These are phyloP conservation scores for Iberis amara DNA, from an alignment of 441 rosid genomes.

Conservation along the genomic window DNA sequence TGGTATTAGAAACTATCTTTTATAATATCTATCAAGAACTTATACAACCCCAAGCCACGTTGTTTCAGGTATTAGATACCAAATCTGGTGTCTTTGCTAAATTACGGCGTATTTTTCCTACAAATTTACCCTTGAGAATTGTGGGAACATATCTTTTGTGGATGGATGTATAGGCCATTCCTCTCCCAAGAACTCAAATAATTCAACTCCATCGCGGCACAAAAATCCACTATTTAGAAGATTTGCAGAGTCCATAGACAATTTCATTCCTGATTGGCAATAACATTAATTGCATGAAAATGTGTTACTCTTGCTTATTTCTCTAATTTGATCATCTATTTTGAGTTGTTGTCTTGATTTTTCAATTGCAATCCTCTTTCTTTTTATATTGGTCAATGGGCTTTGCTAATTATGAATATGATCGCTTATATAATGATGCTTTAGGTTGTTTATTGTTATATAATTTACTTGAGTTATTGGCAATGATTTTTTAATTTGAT, in stretches of 20 bases:
- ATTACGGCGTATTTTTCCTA: not conserved
- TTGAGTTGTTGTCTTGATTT: no score
- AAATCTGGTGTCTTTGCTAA: constrained; percentile 24
- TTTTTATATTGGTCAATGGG: no score
- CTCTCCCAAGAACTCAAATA: constrained; percentile 66
- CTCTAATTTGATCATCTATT: no score
- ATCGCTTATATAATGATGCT: no score
- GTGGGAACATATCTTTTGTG: constrained; percentile 45
- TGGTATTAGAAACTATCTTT: constrained; percentile 18
- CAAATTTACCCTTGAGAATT: constrained; percentile 37
- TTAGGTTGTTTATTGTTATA: no score
- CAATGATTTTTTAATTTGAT: no score
- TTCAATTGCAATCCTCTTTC: no score
- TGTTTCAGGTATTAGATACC: constrained; percentile 13
- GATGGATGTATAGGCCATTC: constrained; percentile 66
- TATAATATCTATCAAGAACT: constrained; percentile 24
- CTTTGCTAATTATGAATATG: no score
- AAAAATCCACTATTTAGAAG: constrained; percentile 68
- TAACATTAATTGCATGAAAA: no score
- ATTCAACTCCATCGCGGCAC: constrained; percentile 57
- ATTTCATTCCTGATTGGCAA: constrained; percentile 45
- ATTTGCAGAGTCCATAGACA: constrained; percentile 47
- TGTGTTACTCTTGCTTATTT: no score
- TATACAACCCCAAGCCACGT: constrained; percentile 23
- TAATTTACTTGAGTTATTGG: no score